Percentiles rank a stretch among this genome's conserved stretches.
Evolutionary conservation across 495 filamentous ascomycete species (phyloP).

Genomic region (Tuber calosporum): DNA sequence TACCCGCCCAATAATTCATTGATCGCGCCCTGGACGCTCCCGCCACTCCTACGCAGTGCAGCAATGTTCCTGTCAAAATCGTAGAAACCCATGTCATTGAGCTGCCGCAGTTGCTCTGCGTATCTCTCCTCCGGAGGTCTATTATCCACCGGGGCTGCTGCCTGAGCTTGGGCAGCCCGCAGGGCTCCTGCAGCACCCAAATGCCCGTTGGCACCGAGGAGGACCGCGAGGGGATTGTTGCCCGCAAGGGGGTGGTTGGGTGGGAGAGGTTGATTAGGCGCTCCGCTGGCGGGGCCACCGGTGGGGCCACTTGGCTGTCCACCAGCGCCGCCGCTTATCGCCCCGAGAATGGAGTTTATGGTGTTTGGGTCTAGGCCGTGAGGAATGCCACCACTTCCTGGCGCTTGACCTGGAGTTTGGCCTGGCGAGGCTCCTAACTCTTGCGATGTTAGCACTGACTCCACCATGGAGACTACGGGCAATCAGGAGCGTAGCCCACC

Average conservation of each 20-base stretch:
- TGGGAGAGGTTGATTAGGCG: not conserved
- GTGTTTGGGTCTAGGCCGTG: constrained; percentile 41
- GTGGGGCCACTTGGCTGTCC: not conserved
- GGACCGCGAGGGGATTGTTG: constrained; percentile 7
- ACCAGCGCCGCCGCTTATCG: constrained; percentile 16
- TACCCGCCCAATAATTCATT: constrained; percentile 59
- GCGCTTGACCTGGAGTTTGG: constrained; percentile 24
- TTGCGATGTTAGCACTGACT: constrained; percentile 18
- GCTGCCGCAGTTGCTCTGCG: constrained; percentile 76
- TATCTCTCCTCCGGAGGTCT: constrained; percentile 91
- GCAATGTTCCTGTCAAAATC: constrained; percentile 91
- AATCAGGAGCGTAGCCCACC: not conserved
- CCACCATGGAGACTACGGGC: constrained; percentile 35
- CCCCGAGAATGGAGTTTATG: constrained; percentile 46
- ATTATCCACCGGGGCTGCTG: constrained; percentile 59
- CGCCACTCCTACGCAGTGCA: constrained; percentile 79
- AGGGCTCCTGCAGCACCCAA: constrained; percentile 8
- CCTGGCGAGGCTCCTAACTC: constrained; percentile 25
- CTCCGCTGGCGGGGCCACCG: not conserved
- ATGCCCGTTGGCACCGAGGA: not conserved
- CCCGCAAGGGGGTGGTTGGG: not conserved
- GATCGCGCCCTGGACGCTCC: constrained; percentile 90
- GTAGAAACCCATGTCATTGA: constrained; percentile 99
- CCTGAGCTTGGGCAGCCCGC: constrained; percentile 18
- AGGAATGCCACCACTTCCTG: constrained; percentile 12